Evolutionary conservation across 1,284 basidiomycete species (phyloP), one percentile per base, ranked within the genome.

Genomic region (Tilletia indica): DNA sequence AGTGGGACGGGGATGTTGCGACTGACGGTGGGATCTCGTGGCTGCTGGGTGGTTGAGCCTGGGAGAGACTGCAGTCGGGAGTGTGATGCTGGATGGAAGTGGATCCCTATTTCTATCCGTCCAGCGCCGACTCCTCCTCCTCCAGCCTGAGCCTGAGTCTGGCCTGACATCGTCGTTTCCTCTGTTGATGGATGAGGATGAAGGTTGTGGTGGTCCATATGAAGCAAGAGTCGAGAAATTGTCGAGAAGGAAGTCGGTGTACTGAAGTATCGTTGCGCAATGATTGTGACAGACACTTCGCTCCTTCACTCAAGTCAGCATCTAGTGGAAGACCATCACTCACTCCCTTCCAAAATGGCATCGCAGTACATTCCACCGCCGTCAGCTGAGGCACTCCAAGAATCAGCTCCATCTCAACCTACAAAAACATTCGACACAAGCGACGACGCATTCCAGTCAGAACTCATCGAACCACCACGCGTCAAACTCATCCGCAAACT

Each of bases 401-500:
- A 31, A 1, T 19, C 51, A 19, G 12, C 51, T 8, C 6, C 51
- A 19, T 54, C 49, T 19, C 5, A 6, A 54, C 19, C 51, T 4
- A 19, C 19, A 36, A 16, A 64, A 34, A 25, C 3, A 11, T 39
- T 64, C 61, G 61, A 64, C 61, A 64, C 36, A 4, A 64, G 61
- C 61, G 61, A 64, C 36, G 61, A 34, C 38, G 61, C 61, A 11
- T 21, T 67, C 45, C 42, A 19, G n/a, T 34, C 47, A 11, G 45
- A 47, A 25, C n/a, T 49, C 45, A n/a, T 21, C 49, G 80, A 82
- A 58, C 38, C 76, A 34, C 70, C 78, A 2, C 69, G 68, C 21
- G 76, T 81, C 61, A 82, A 82, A 74, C 75, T 84, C 49, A 77
- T 73, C 49, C 74, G 81, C 49, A 83, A 82, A 72, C 71, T 84